phyloP scores from a whole-genome alignment of 805 yeast genomes.

The Metschnikowia chrysomelidarum region DNA sequence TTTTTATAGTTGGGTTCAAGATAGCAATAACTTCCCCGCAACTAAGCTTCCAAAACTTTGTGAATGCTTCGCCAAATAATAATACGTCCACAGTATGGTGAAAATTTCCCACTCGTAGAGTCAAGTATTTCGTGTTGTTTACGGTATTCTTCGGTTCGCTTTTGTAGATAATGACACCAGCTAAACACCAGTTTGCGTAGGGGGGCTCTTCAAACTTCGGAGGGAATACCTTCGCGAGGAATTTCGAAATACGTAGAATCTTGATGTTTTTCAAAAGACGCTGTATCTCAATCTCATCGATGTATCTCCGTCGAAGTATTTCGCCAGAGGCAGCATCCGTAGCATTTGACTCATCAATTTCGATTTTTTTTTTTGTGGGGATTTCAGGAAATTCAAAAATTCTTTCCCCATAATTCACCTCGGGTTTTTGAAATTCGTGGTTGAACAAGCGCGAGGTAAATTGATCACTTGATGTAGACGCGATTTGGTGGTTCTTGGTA shows the following conservation, averaged over 20 bases:
- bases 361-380: conserved; percentile 7
- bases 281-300: conserved; percentile 1
- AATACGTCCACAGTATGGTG: conserved; percentile 56
- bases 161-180: conserved; percentile 68
- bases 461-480: conserved; percentile 7
- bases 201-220: conserved; percentile 67
- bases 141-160: conserved; percentile 47
- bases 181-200: conserved; percentile 72
- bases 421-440: conserved; percentile 1
- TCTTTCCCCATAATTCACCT: conserved; percentile 14
- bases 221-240: conserved; percentile 63
- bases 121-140: conserved; percentile 51
- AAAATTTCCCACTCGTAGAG: conserved; percentile 67
- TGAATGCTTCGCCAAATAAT: conserved; percentile 65
- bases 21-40: conserved; percentile 74
- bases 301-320: conserved; percentile 13
- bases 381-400: conserved; percentile 18
- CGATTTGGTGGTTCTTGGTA: conserved; percentile 6
- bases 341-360: conserved; percentile 3
- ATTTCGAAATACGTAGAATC: conserved; percentile 53
- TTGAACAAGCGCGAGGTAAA: conserved; percentile 16
- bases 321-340: conserved; percentile 16
- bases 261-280: conserved; percentile 47
- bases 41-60: conserved; percentile 67
- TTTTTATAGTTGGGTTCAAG: conserved; percentile 65